phyloP scores from a whole-genome alignment of 345 rosid species.

The Syzygium aqueum region DNA sequence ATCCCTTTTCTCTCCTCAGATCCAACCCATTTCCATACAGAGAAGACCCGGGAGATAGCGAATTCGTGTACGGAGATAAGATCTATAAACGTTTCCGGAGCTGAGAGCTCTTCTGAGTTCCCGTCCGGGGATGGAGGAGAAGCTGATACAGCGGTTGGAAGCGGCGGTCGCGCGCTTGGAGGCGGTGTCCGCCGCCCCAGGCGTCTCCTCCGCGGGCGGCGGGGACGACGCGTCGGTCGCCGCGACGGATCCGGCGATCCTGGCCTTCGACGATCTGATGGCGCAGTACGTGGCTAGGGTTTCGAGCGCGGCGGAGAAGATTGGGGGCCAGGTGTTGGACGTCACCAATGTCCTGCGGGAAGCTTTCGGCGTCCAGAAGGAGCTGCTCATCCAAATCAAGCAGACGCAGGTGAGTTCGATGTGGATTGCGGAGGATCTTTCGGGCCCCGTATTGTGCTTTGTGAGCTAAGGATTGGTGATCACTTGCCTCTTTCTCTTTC shows the following conservation, averaged over 20 bases:
- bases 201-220: constrained; percentile 4
- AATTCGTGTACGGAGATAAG: too few species aligned
- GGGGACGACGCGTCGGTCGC: constrained; percentile 3
- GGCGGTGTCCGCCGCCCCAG: constrained; percentile 31
- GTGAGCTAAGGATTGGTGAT: neutral
- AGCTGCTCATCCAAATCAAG: constrained; percentile 58
- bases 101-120: neutral
- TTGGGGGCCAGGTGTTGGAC: constrained; percentile 81
- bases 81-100: neutral
- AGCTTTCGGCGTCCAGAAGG: constrained; percentile 59
- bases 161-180: constrained; percentile 77
- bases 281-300: constrained; percentile 46
- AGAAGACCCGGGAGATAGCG: neutral
- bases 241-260: constrained; percentile 61
- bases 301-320: constrained; percentile 64
- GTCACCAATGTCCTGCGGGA: constrained; percentile 55
- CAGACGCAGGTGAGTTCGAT: constrained; percentile 41
- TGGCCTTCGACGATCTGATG: constrained; percentile 70
- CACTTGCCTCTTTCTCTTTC: neutral
- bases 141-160: constrained; percentile 64
- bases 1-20: neutral
- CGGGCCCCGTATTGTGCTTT: neutral
- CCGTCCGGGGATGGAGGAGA: constrained; percentile 50
- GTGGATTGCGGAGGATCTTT: neutral
- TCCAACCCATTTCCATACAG: neutral